phyloP scores from a whole-genome alignment of 441 rosid genomes.

The Kokia cookei region DNA sequence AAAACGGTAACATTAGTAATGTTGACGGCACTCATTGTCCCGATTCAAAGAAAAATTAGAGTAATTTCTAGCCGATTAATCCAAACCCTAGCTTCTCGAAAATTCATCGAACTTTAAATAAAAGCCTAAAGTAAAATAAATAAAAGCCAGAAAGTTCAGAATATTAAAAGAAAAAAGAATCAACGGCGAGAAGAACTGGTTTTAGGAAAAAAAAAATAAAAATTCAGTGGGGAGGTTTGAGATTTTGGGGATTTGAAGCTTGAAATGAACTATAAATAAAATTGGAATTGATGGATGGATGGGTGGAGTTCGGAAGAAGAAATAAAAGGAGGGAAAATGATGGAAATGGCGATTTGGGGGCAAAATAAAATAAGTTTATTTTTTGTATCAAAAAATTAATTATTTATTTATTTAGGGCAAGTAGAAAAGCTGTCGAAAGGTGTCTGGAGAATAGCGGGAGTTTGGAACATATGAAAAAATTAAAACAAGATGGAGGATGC shows the following conservation, averaged over 20 bases:
- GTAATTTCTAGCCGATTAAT: background rate
- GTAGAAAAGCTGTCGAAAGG: background rate
- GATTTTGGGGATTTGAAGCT: background rate
- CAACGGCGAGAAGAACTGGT: background rate
- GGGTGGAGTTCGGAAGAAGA: background rate
- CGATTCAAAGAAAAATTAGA: background rate
- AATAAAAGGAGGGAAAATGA: background rate
- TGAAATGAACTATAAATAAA: background rate
- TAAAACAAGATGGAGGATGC: background rate
- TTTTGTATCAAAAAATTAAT: background rate
- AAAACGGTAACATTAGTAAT: conserved; percentile 84
- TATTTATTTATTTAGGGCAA: background rate
- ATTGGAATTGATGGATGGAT: background rate
- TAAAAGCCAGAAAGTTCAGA: background rate
- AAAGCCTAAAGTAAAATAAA: background rate
- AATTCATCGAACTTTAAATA: conserved; percentile 19
- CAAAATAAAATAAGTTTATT: background rate
- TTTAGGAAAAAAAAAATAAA: background rate
- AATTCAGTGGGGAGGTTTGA: background rate
- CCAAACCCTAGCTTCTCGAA: conserved; percentile 18
- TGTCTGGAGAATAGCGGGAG: conserved; percentile 7
- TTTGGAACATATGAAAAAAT: background rate
- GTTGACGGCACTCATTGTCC: conserved; percentile 82
- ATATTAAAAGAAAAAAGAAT: background rate
- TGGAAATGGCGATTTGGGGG: background rate